A percentile compares a stretch with the other conserved stretches of the same genome.
phyloP scores from a whole-genome alignment of 768 basidiomycete genomes.

The Boletus barrowsii region DNA sequence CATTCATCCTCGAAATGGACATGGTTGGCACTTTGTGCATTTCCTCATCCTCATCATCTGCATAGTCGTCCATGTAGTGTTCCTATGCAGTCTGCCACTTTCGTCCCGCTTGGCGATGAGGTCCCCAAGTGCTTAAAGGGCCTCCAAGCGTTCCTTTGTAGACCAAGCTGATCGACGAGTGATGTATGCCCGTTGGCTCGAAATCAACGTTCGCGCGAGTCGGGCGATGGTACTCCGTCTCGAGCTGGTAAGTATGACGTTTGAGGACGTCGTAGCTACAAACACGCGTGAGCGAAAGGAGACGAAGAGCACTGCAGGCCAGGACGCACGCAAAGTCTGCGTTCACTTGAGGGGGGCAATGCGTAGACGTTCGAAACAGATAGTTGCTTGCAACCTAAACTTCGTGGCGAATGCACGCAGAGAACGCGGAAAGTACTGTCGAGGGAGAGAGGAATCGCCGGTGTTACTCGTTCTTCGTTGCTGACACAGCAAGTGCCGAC shows the following conservation, averaged over 20 bases:
- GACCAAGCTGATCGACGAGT: conserved; percentile 61
- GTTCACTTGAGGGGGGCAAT: too few species aligned
- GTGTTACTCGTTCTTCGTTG: too few species aligned
- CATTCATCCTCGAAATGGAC: too few species aligned
- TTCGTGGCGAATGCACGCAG: too few species aligned
- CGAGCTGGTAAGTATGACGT: conserved; percentile 80
- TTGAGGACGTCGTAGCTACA: conserved; percentile 81
- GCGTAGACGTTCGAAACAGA: too few species aligned
- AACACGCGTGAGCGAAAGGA: background rate
- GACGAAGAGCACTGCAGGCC: background rate
- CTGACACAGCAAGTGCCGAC: too few species aligned
- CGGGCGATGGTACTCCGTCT: conserved; percentile 67
- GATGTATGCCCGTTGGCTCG: conserved; percentile 57
- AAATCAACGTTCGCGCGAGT: conserved; percentile 46
- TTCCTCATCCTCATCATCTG: too few species aligned
- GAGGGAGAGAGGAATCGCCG: too few species aligned
- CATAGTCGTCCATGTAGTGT: too few species aligned
- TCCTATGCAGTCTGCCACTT: conserved; percentile 43
- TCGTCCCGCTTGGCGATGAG: conserved; percentile 60
- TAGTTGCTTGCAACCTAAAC: too few species aligned
- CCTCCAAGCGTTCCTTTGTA: conserved; percentile 70
- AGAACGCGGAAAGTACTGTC: too few species aligned
- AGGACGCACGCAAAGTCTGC: conserved; percentile 53
- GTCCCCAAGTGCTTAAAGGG: conserved; percentile 55
- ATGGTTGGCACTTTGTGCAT: too few species aligned